Conservation (phyloP, 2,329 filamentous ascomycete genomes). For the Cercospora brassicicola region DNA sequence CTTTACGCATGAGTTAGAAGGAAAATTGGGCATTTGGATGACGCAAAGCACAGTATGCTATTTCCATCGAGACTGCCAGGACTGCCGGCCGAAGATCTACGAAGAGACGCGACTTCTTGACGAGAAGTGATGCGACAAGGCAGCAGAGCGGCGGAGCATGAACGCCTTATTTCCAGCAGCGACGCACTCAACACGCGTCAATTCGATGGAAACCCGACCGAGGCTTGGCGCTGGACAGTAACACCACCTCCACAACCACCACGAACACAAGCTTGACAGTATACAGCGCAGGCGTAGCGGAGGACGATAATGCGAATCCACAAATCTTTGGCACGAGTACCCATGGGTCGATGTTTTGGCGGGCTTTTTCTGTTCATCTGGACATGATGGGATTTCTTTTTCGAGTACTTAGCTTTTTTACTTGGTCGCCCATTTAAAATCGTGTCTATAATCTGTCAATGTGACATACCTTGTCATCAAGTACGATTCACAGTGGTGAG, state of each 20-base stretch:
- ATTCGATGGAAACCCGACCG: not conserved
- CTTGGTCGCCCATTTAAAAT: not conserved
- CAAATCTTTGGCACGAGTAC: constrained; percentile 1
- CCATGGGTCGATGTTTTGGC: constrained; percentile 10
- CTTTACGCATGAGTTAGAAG: constrained; percentile 3
- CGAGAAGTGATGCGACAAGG: not conserved
- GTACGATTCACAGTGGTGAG: not conserved
- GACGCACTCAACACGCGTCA: not conserved
- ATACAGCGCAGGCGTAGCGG: constrained; percentile 14
- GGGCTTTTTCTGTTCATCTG: constrained; percentile 5
- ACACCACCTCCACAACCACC: not conserved
- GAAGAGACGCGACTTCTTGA: not conserved
- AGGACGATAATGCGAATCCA: constrained; percentile 12
- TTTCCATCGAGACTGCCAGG: not conserved
- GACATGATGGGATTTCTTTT: constrained; percentile 12
- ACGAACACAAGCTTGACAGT: constrained; percentile 5
- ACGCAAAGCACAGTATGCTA: not conserved
- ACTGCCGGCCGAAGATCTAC: not conserved
- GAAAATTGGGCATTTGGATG: not conserved
- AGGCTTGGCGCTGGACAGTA: constrained; percentile 10
- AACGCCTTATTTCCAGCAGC: not conserved
- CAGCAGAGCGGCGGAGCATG: not conserved
- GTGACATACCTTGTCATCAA: not conserved
- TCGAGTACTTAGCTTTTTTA: constrained; percentile 9
- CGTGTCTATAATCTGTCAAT: constrained; percentile 2